Conservation (phyloP, 495 filamentous ascomycete genomes). For the Penicillium crystallinum region DNA sequence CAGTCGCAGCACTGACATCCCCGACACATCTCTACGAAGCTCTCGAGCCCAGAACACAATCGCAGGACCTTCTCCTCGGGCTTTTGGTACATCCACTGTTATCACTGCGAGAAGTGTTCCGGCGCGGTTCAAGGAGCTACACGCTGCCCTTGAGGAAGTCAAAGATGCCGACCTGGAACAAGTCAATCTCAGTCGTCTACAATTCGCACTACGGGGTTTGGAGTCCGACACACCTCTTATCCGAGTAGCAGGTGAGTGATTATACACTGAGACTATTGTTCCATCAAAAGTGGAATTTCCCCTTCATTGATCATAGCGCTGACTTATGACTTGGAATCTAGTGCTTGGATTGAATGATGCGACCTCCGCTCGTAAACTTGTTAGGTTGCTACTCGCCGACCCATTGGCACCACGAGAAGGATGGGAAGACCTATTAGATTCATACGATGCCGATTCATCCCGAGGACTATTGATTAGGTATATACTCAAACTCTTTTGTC, state of each 20-base stretch:
- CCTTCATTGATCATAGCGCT: neutral
- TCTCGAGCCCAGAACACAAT: constrained; percentile 2
- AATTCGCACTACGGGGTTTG: constrained; percentile 74
- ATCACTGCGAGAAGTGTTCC: constrained; percentile 32
- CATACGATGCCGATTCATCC: constrained; percentile 36
- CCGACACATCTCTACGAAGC: constrained; percentile 5
- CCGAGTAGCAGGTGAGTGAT: constrained; percentile 57
- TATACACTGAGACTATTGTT: neutral
- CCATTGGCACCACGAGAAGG: constrained; percentile 56
- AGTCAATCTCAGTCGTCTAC: constrained; percentile 70
- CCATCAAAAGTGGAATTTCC: neutral
- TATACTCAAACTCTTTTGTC: neutral
- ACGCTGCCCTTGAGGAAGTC: constrained; percentile 57
- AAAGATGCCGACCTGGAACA: constrained; percentile 57
- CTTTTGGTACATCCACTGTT: constrained; percentile 23
- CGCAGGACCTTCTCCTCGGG: constrained; percentile 1
- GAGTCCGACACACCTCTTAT: constrained; percentile 60
- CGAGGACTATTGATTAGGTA: constrained; percentile 56
- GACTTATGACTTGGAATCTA: constrained; percentile 14
- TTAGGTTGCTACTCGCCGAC: constrained; percentile 71
- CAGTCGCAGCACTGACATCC: constrained; percentile 5
- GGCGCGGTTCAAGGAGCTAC: constrained; percentile 45
- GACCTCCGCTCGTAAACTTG: constrained; percentile 52
- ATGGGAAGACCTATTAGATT: constrained; percentile 68
- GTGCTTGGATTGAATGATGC: constrained; percentile 50